phyloP scores from a whole-genome alignment of 1,139 yeast genomes.

The Candida sojae region DNA sequence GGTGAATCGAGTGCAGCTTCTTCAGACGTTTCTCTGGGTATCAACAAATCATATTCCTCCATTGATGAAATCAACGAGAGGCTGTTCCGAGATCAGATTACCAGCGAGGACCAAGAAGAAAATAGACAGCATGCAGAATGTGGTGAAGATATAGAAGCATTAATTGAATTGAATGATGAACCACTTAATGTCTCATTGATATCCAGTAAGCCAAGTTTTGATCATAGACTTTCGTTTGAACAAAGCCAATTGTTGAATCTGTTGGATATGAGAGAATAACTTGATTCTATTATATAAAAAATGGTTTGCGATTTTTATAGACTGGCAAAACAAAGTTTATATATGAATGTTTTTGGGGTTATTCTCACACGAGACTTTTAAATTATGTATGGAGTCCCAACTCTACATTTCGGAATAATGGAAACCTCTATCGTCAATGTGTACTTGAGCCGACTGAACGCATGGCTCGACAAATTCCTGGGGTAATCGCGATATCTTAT shows the following conservation, averaged over 20 bases:
- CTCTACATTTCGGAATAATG: too few species aligned
- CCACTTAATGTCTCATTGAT: neutral
- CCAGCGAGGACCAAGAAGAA: neutral
- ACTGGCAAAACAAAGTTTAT: neutral
- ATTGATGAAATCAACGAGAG: conserved; percentile 1
- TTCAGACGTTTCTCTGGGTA: conserved; percentile 5
- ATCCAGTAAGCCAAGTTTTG: conserved; percentile 4
- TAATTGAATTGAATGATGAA: conserved; percentile 3
- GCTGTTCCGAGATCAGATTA: neutral
- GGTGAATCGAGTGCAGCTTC: conserved; percentile 5
- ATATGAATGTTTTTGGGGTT: neutral
- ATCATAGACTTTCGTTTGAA: conserved; percentile 10
- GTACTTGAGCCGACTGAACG: too few species aligned
- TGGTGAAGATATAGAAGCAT: conserved; percentile 1
- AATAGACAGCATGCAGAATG: neutral
- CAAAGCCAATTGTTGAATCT: conserved; percentile 13
- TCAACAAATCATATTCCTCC: conserved; percentile 1
- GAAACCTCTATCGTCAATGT: too few species aligned
- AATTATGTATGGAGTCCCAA: too few species aligned
- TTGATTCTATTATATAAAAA: neutral
- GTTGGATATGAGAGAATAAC: conserved; percentile 8
- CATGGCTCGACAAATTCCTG: too few species aligned
- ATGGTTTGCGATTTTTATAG: neutral
- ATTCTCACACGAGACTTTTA: neutral
- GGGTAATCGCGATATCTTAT: too few species aligned